These are phyloP conservation scores for Neofusicoccum cordaticola DNA, from an alignment of 2,329 filamentous ascomycete genomes.

Conservation along the genomic window DNA sequence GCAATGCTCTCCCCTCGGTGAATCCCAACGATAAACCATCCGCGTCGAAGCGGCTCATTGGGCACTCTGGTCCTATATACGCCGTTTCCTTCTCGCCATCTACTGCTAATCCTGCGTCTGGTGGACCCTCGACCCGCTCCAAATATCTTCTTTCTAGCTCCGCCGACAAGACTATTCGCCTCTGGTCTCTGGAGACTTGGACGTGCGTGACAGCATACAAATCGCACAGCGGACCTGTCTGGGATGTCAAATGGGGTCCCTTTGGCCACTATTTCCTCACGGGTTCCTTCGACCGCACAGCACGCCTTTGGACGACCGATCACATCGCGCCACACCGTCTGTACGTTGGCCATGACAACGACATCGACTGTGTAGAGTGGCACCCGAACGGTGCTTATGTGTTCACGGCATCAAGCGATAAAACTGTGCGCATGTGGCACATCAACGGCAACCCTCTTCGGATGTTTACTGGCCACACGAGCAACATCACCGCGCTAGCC, in stretches of 20 bases:
- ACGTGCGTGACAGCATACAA: slow-evolving; percentile 92
- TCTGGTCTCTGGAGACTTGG: slow-evolving; percentile 93
- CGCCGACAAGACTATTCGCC: slow-evolving; percentile 79
- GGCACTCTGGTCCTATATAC: slow-evolving; percentile 87
- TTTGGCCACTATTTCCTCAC: slow-evolving; percentile 94
- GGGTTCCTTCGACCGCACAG: slow-evolving; percentile 83
- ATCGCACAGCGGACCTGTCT: slow-evolving; percentile 85
- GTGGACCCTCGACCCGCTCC: slow-evolving; percentile 56
- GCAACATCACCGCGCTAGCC: slow-evolving; percentile 79
- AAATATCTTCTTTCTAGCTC: slow-evolving; percentile 84
- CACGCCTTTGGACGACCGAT: slow-evolving; percentile 88
- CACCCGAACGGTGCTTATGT: slow-evolving; percentile 92
- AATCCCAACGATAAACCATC: slow-evolving; percentile 37
- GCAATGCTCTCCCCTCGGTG: slow-evolving; percentile 63
- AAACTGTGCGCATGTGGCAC: slow-evolving; percentile 96
- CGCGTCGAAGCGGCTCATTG: slow-evolving; percentile 75
- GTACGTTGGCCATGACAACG: slow-evolving; percentile 87
- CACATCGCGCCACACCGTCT: slow-evolving; percentile 85
- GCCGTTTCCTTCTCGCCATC: slow-evolving; percentile 84
- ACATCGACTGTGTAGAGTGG: slow-evolving; percentile 88
- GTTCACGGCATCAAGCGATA: slow-evolving; percentile 90
- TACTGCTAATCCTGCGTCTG: slow-evolving; percentile 47
- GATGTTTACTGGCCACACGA: slow-evolving; percentile 86
- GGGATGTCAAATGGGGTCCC: slow-evolving; percentile 84
- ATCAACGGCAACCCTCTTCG: slow-evolving; percentile 87